Percentiles rank a stretch among this genome's conserved stretches.
Evolutionary conservation across 306 rosid genomes (phyloP).

Genomic region (apple (Malus domestica)): DNA sequence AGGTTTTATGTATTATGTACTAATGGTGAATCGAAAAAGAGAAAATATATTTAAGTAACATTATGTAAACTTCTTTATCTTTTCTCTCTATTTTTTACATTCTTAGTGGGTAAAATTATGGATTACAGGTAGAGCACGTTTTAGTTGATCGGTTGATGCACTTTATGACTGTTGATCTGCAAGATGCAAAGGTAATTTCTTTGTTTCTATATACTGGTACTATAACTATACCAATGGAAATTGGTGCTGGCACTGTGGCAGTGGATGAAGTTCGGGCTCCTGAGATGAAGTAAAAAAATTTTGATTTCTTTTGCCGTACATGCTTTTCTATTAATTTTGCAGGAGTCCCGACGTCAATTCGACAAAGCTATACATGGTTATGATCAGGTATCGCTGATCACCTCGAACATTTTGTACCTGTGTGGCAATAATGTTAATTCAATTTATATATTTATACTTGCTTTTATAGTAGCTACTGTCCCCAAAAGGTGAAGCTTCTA

Average conservation of each 20-base stretch:
- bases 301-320: not conserved
- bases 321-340: slow-evolving; percentile 16
- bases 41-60: not conserved
- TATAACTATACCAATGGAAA: not conserved
- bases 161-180: slow-evolving; percentile 75
- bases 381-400: slow-evolving; percentile 69
- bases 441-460: not conserved
- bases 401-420: not conserved
- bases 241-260: not conserved
- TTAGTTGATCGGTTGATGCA: slow-evolving; percentile 68
- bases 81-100: not conserved
- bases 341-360: slow-evolving; percentile 78
- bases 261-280: not conserved
- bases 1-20: not conserved
- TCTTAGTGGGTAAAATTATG: slow-evolving; percentile 14
- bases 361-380: slow-evolving; percentile 74
- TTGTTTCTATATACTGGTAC: not conserved
- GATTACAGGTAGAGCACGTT: slow-evolving; percentile 86
- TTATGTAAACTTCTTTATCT: not conserved
- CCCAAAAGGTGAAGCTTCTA: not conserved
- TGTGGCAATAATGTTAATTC: not conserved
- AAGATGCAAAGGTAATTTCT: slow-evolving; percentile 58
- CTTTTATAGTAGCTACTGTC: not conserved
- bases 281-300: not conserved
- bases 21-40: not conserved